phyloP scores from a whole-genome alignment of 371 early-diverging fungal species.

The Amoeboaphelidium protococcarum region DNA sequence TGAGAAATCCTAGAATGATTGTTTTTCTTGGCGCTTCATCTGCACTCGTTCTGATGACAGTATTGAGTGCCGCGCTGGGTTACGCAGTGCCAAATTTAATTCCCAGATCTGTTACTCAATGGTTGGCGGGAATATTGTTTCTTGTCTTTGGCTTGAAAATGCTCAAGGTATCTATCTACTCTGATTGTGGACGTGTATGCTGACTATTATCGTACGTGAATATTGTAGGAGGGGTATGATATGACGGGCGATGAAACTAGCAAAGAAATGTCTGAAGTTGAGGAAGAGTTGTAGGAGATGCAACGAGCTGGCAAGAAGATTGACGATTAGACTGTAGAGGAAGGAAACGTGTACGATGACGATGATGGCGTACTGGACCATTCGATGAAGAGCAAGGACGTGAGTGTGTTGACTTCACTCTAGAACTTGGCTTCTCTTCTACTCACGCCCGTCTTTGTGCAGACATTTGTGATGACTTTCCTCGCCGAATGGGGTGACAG shows the following conservation, averaged over 20 bases:
- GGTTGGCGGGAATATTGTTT: constrained; percentile 52
- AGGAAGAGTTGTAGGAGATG: constrained; percentile 49
- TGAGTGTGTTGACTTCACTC: constrained; percentile 4
- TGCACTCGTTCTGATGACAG: constrained; percentile 70
- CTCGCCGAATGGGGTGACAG: constrained; percentile 36
- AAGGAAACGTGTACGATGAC: constrained; percentile 10
- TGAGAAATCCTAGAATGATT: constrained; percentile 57
- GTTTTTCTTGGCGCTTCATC: constrained; percentile 65
- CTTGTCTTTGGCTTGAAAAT: constrained; percentile 70
- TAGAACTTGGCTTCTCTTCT: constrained; percentile 26
- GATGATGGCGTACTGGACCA: background rate
- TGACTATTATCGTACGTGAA: too few relatives aligned
- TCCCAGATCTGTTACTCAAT: constrained; percentile 52
- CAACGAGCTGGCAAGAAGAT: constrained; percentile 24
- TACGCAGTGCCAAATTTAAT: constrained; percentile 59
- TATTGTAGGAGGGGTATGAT: constrained; percentile 43
- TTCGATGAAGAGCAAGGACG: constrained; percentile 2
- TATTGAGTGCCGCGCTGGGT: constrained; percentile 71
- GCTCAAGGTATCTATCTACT: too few relatives aligned
- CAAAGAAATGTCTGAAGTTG: constrained; percentile 69
- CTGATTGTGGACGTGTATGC: too few relatives aligned
- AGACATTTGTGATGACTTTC: constrained; percentile 79
- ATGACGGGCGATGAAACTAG: constrained; percentile 62
- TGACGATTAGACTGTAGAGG: constrained; percentile 8
- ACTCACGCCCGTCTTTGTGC: constrained; percentile 71